Base-by-base conservation (phyloP, 2,329 filamentous ascomycete genomes). In the Neurospora sp. region DNA sequence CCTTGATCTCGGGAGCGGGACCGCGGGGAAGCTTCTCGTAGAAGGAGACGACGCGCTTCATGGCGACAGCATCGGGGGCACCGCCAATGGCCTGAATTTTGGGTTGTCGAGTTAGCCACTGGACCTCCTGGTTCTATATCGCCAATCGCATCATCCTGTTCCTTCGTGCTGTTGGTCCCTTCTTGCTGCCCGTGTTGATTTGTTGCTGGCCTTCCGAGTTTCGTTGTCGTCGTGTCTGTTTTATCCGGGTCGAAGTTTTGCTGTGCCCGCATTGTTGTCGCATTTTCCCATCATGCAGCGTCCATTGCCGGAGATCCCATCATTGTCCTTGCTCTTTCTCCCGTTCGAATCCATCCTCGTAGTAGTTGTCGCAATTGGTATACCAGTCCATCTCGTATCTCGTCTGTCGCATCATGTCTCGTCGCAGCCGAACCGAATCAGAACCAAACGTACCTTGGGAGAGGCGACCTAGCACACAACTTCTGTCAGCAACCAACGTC, bases 11-110 rank as follows among this genome's bases (percentile, higher is more conserved):
- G 78, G 96, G 94, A 78, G 94, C 94, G 76, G 92, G 83, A 77
- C 96, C 96, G 80, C 94, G 93, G 80, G 96, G 96, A 72, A 99
- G 93, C 84, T 95, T 96, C 86, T 96, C 93, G 89, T 99, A 99
- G 89, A 99, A 98, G 85, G 88, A 93, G 82, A 98, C 95, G 77
- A 99, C 93, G 79, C 94, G 92, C 82, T 97, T 92, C 96, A 99
- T 98, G 82, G 95, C 93, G 80, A 93, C 89, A 80, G 96, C 96
- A 89, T 98, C 95, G 80, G 94, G 93, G 77, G 94, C 93, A 80
- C 92, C 91, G 79, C 96, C 95, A 80, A 99, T 93, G 78, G 92
- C 94, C 96, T 98, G 76, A 66, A 71, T 72, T 72, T 72, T 72
- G 19, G 46, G 19, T 52, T 52, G 46, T 73, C 71, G 70, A 75